Base-by-base conservation (phyloP, 805 yeast species). In the Groenewaldozyma tartarivorans region DNA sequence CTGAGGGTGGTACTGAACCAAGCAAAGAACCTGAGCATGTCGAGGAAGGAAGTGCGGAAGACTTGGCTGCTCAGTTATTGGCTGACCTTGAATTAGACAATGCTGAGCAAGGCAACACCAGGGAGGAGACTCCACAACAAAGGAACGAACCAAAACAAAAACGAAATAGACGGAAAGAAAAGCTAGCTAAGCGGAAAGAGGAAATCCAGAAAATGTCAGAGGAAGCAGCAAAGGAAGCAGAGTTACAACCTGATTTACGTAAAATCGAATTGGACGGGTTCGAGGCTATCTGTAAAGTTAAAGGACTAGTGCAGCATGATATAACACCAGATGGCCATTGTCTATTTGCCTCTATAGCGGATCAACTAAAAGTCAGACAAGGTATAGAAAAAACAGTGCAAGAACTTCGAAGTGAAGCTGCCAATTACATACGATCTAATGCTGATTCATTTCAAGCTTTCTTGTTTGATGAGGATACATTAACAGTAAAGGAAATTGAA, bases 251-350 rank as follows among this genome's bases (percentile, higher is more conserved):
- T 0, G 85, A 90, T 57, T 65, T 76, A 49, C 67, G 87, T 26
- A 71, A 73, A 37, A 74, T 81, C 17, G 97, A 90, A 62, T 69
- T 76, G 43, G 81, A 77, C 11, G 75, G 77, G 37, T 69, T 90
- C 56, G 67, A 66, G 16, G 66, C 66, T 29, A 54, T 80, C 20
- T 74, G 92, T 45, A 49, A 55, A 1, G 41, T 70, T 20, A 64
- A 70, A 24, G 62, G 68, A 3, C 62, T 85, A n/a, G 54, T 48
- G 17, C 77, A 79, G 48, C 61, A 68, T 46, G 94, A 87, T 49
- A 82, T 87, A 36, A 66, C 71, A 45, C 95, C 97, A 0, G 97
- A 90, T 59, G 98, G 97, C 0, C 90, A 90, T 58, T 92, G 98
- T 67, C 63, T 90, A 24, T 92, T 86, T 66, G 83, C 90, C 3